Conservation (phyloP, 768 basidiomycete species). For the Naganishia kalamii region DNA sequence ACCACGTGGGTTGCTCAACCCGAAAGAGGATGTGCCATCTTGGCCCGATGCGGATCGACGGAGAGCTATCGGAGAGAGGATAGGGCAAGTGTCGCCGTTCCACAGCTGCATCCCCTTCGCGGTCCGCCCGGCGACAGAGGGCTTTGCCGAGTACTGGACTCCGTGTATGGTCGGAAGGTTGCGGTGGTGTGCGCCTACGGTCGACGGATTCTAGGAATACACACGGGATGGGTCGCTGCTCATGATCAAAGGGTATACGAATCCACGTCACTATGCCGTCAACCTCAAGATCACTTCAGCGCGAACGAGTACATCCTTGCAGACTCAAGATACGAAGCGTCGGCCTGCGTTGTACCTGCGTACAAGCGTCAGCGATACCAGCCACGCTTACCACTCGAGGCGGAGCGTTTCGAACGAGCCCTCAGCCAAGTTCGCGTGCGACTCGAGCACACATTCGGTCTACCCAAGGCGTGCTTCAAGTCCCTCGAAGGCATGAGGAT, state of each 20-base stretch:
- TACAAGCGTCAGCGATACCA: not conserved
- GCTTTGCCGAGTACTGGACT: not conserved
- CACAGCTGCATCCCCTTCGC: not conserved
- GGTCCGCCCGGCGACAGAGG: not conserved
- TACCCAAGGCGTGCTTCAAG: not conserved
- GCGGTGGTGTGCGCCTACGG: not conserved
- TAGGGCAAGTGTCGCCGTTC: not conserved
- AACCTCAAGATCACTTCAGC: not conserved
- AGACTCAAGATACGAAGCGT: not conserved
- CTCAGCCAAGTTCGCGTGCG: not conserved
- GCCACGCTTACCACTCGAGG: not conserved
- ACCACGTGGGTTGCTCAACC: not conserved
- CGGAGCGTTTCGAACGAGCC: not conserved
- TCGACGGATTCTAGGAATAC: not conserved
- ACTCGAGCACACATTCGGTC: not conserved
- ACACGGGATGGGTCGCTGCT: not conserved
- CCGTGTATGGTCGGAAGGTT: not conserved
- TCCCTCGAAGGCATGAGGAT: not conserved
- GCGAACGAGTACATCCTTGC: not conserved
- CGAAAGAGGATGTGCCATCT: not conserved
- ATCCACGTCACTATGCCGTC: not conserved
- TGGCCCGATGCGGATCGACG: not conserved
- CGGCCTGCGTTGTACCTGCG: not conserved
- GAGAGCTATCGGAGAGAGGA: not conserved
- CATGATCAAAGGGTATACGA: not conserved